phyloP scores from a whole-genome alignment of 257 asterid species.

The Petrea volubilis region DNA sequence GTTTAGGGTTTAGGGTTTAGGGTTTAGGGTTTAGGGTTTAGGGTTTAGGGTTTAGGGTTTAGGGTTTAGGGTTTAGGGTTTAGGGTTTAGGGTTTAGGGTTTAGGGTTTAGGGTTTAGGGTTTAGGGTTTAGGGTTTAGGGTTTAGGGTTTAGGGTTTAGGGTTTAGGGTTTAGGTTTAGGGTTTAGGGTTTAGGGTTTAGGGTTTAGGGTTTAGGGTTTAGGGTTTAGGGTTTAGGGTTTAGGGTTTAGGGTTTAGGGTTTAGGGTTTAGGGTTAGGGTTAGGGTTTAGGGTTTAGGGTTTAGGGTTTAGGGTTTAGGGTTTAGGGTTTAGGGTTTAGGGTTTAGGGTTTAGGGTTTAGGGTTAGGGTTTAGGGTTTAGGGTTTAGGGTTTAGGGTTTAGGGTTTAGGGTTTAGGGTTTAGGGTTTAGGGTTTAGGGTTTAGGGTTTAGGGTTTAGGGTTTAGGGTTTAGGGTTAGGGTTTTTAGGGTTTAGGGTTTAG shows the following conservation, averaged over 20 bases:
- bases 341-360: conserved; percentile 10
- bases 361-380: conserved; percentile 10
- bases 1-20: background rate
- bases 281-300: background rate
- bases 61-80: background rate
- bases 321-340: background rate
- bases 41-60: conserved; percentile 3
- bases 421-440: background rate
- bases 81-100: background rate
- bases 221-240: conserved; percentile 20
- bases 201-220: conserved; percentile 14
- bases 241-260: conserved; percentile 19
- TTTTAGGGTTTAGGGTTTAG: background rate
- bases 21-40: background rate
- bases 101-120: conserved; percentile 1
- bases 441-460: conserved; percentile 1
- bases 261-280: conserved; percentile 11
- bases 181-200: conserved; percentile 12
- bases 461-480: conserved; percentile 9
- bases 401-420: conserved; percentile 13
- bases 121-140: background rate
- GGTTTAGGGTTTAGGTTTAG: conserved; percentile 8
- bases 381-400: conserved; percentile 8
- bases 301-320: background rate
- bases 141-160: background rate